Percentiles rank a stretch among this genome's conserved stretches.
Evolutionary conservation across 108 stramenopile species (phyloP).

Genomic region (Nannochloropsis gaditana): DNA sequence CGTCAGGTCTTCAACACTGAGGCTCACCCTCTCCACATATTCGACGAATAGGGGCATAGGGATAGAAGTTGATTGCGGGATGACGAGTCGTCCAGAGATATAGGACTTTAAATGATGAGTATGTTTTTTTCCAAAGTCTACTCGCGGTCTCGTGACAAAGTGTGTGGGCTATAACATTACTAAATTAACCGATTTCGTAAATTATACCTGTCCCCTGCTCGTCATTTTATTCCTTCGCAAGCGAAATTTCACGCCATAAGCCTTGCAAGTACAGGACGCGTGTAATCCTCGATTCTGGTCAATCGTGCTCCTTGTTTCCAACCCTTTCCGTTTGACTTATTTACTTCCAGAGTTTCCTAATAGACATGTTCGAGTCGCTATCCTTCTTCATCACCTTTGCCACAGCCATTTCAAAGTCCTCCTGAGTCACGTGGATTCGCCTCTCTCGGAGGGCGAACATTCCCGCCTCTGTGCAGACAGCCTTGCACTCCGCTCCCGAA

Average conservation of each 20-base stretch:
- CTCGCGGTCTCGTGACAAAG: too few species aligned
- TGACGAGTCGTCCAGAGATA: too few species aligned
- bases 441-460: slow-evolving; percentile 99
- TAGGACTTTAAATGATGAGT: too few species aligned
- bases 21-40: slow-evolving; percentile 73
- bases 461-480: slow-evolving; percentile 99
- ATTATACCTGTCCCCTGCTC: too few species aligned
- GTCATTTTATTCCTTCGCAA: too few species aligned
- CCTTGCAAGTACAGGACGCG: too few species aligned
- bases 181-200: too few species aligned
- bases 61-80: too few species aligned
- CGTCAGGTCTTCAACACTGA: slow-evolving; percentile 88
- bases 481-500: slow-evolving; percentile 98
- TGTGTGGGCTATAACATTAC: too few species aligned
- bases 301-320: neutral
- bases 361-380: slow-evolving; percentile 80
- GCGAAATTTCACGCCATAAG: too few species aligned
- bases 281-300: too few species aligned
- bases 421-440: slow-evolving; percentile 97
- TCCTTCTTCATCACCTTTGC: slow-evolving; percentile 99
- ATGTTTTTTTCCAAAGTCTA: too few species aligned
- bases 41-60: neutral
- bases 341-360: slow-evolving; percentile 98
- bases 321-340: neutral
- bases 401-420: slow-evolving; percentile 99